A percentile compares a stretch with the other conserved stretches of the same genome.
phyloP scores from a whole-genome alignment of 768 basidiomycete genomes.

The Heimioporus sp. region DNA sequence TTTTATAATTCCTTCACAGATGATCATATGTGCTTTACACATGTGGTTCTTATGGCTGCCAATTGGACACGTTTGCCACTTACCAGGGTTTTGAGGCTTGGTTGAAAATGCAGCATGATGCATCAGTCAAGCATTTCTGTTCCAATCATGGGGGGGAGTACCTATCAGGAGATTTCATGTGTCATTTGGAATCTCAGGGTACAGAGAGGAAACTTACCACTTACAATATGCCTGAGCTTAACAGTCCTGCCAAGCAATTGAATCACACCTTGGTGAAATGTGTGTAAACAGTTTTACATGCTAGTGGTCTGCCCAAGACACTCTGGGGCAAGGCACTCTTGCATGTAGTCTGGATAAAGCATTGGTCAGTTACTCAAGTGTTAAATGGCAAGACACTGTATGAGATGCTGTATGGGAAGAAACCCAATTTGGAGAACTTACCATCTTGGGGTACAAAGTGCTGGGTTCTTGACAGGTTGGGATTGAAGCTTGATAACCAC shows the following conservation, averaged over 20 bases:
- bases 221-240: neutral
- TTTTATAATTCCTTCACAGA: conserved; percentile 32
- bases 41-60: conserved; percentile 20
- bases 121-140: neutral
- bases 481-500: neutral
- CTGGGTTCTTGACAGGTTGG: no score
- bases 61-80: neutral
- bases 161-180: neutral
- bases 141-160: neutral
- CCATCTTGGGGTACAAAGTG: no score
- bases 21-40: conserved; percentile 16
- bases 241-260: neutral
- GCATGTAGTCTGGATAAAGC: neutral
- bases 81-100: neutral
- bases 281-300: neutral
- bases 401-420: no score
- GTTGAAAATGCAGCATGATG: neutral
- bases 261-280: neutral
- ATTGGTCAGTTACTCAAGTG: neutral
- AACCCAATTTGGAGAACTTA: no score
- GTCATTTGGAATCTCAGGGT: neutral
- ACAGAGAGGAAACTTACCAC: neutral
- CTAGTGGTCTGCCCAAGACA: neutral
- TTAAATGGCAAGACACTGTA: no score
- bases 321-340: conserved; percentile 3